Evolutionary conservation across 768 basidiomycete genomes (phyloP).

Genomic region (Rhodotorula kratochvilovae): DNA sequence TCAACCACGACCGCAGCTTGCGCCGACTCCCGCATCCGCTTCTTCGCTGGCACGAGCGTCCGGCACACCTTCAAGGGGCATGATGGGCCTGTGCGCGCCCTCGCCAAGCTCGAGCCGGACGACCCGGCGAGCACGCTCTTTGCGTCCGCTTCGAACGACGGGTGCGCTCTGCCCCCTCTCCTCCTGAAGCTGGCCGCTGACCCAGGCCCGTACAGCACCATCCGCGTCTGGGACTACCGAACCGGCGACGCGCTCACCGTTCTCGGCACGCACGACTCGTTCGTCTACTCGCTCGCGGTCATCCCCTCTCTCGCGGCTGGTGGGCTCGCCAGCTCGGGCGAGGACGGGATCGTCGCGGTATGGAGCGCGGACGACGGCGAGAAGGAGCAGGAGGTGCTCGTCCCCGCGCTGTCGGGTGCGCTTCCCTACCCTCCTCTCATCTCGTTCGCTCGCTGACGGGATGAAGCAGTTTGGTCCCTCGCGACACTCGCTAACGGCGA

Average conservation of each 20-base stretch:
- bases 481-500: constrained; percentile 74
- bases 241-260: constrained; percentile 58
- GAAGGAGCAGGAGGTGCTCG: constrained; percentile 76
- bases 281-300: constrained; percentile 81
- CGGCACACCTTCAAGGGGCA: constrained; percentile 80
- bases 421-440: not conserved
- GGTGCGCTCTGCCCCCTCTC: constrained; percentile 51
- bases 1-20: constrained; percentile 56
- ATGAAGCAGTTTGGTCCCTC: constrained; percentile 69
- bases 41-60: constrained; percentile 51
- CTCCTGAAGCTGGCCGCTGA: not conserved
- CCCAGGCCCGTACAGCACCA: constrained; percentile 58
- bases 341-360: constrained; percentile 84
- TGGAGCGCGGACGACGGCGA: constrained; percentile 79
- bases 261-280: constrained; percentile 87
- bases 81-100: constrained; percentile 74
- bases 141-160: constrained; percentile 91
- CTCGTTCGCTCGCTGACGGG: not conserved
- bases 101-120: constrained; percentile 67
- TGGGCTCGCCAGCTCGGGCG: constrained; percentile 78
- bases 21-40: constrained; percentile 86
- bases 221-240: constrained; percentile 72
- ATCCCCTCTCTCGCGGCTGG: constrained; percentile 55
- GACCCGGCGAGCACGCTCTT: constrained; percentile 61
- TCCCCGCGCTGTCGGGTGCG: constrained; percentile 73